Evolutionary conservation across 176 grass and related monocot genomes (phyloP).

Genomic region (Triticum monococcum): DNA sequence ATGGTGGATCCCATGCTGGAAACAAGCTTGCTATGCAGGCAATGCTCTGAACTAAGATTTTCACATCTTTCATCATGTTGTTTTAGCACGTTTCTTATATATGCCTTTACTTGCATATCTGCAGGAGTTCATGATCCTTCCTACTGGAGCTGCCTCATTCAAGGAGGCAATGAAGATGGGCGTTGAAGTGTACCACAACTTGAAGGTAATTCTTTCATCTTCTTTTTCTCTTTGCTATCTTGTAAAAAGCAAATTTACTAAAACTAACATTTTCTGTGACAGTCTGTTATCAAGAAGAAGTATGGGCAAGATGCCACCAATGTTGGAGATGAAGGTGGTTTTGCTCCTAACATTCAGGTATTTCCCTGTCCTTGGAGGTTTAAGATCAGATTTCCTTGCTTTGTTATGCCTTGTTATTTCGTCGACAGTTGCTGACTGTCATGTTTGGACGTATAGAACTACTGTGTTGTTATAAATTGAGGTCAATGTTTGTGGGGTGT

Average conservation of each 20-base stretch:
- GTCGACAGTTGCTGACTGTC: background rate
- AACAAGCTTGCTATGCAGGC: constrained; percentile 99
- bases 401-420: background rate
- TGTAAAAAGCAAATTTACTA: background rate
- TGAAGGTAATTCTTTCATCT: constrained; percentile 53
- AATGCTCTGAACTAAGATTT: background rate
- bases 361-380: background rate
- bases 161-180: constrained; percentile 99
- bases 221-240: background rate
- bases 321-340: constrained; percentile 98
- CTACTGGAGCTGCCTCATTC: constrained; percentile 80
- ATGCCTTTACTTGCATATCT: background rate
- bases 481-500: background rate
- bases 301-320: constrained; percentile 98
- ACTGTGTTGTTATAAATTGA: background rate
- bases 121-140: constrained; percentile 99
- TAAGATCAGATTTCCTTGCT: background rate
- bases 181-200: constrained; percentile 91
- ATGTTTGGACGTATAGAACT: background rate
- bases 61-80: background rate
- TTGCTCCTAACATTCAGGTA: constrained; percentile 99
- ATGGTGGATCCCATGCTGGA: constrained; percentile 94
- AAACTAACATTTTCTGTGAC: background rate
- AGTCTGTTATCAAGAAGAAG: constrained; percentile 99
- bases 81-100: background rate